Evolutionary conservation across 257 asterid species (phyloP).

Genomic region (Nemophila menziesii): DNA sequence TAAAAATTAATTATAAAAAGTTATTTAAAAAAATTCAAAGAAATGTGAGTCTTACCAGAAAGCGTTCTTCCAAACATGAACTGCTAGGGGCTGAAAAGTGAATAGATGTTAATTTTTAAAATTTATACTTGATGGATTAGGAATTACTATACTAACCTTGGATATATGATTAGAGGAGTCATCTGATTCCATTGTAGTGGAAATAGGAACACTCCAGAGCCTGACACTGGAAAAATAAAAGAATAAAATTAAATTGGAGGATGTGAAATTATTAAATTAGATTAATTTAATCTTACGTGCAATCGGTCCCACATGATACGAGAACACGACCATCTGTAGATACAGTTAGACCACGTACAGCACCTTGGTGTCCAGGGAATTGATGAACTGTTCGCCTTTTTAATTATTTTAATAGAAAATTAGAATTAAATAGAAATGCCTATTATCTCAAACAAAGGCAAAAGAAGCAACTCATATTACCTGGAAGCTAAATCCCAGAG

Average conservation of each 20-base stretch:
- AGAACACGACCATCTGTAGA: constrained; percentile 85
- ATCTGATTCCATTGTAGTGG: constrained; percentile 38
- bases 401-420: not conserved
- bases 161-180: constrained; percentile 23
- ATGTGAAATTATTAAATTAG: too few relatives aligned
- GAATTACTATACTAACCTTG: too few relatives aligned
- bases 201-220: constrained; percentile 76
- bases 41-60: constrained; percentile 46
- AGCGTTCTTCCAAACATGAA: constrained; percentile 65
- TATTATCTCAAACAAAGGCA: not conserved
- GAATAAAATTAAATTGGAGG: too few relatives aligned
- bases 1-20: not conserved
- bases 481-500: constrained; percentile 91
- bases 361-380: constrained; percentile 96
- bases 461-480: constrained; percentile 21
- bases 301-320: constrained; percentile 93
- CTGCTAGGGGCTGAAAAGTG: constrained; percentile 59
- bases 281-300: constrained; percentile 50
- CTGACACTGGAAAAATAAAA: constrained; percentile 50
- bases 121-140: too few relatives aligned
- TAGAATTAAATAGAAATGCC: not conserved
- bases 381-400: constrained; percentile 70
- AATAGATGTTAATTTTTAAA: too few relatives aligned
- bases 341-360: constrained; percentile 68
- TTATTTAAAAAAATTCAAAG: not conserved